A percentile compares a stretch with the other conserved stretches of the same genome.
Evolutionary conservation across 2,329 filamentous ascomycete genomes (phyloP).

Genomic region (Phyllosticta citrichinensis): DNA sequence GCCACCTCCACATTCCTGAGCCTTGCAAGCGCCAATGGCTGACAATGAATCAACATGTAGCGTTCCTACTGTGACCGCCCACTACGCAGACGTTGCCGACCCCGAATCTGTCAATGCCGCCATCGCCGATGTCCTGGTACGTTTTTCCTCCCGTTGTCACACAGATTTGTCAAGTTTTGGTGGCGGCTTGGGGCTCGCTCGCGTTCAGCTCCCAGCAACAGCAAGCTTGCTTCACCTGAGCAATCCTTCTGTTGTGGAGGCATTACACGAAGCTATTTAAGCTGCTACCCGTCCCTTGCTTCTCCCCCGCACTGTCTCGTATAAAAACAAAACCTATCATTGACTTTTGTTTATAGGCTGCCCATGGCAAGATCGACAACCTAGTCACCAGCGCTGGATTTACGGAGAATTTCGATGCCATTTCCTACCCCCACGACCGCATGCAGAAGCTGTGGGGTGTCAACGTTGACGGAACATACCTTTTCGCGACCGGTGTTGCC

Average conservation of each 20-base stretch:
- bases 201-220: neutral
- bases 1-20: neutral
- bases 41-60: constrained; percentile 28
- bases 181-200: neutral
- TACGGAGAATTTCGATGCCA: constrained; percentile 89
- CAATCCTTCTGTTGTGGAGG: neutral
- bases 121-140: constrained; percentile 55
- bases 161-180: too few species aligned
- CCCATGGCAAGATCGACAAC: constrained; percentile 78
- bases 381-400: constrained; percentile 95
- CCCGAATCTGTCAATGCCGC: constrained; percentile 67
- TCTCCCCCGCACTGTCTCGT: neutral
- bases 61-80: constrained; percentile 74
- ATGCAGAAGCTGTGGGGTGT: constrained; percentile 91
- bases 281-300: neutral
- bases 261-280: neutral
- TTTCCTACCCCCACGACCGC: constrained; percentile 80
- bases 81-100: constrained; percentile 79
- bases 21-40: neutral
- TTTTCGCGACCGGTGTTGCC: constrained; percentile 76
- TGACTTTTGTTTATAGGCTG: constrained; percentile 17
- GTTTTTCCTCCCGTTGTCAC: neutral
- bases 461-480: constrained; percentile 86
- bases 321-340: neutral
- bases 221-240: neutral